These are phyloP conservation scores for Lactarius psammicola DNA, from an alignment of 768 basidiomycete genomes.

Conservation along the genomic window DNA sequence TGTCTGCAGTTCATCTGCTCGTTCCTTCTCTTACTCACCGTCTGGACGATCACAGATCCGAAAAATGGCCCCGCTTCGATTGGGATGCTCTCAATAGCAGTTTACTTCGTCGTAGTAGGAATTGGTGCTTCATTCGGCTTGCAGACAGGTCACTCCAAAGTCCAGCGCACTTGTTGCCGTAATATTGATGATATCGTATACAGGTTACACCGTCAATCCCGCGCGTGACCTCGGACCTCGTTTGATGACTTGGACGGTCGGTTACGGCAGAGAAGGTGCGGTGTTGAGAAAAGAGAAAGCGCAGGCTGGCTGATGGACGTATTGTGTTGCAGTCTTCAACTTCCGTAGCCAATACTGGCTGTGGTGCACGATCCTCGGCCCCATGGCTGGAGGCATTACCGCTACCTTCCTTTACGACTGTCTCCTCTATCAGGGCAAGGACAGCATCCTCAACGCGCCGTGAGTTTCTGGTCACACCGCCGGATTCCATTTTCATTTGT, in stretches of 20 bases:
- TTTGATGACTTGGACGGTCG: constrained; percentile 64
- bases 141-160: constrained; percentile 43
- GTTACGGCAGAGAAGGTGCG: constrained; percentile 54
- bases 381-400: constrained; percentile 55
- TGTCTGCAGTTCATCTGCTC: constrained; percentile 54
- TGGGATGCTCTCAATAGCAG: constrained; percentile 51
- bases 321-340: constrained; percentile 37
- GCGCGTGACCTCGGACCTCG: constrained; percentile 71
- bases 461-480: constrained; percentile 32
- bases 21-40: constrained; percentile 49
- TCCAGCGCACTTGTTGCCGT: not conserved
- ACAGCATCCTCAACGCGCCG: constrained; percentile 55
- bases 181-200: not conserved
- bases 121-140: constrained; percentile 57
- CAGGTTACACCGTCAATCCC: constrained; percentile 62
- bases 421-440: constrained; percentile 53
- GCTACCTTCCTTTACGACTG: constrained; percentile 58
- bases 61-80: constrained; percentile 47
- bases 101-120: constrained; percentile 57
- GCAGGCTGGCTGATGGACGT: not conserved
- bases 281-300: not conserved
- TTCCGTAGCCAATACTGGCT: constrained; percentile 64
- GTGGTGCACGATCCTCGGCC: constrained; percentile 61
- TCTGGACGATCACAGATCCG: constrained; percentile 55
- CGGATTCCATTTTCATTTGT: too few relatives aligned